These are phyloP conservation scores for Fusarium chuoi DNA, from an alignment of 2,329 filamentous ascomycete species.

Conservation along the genomic window DNA sequence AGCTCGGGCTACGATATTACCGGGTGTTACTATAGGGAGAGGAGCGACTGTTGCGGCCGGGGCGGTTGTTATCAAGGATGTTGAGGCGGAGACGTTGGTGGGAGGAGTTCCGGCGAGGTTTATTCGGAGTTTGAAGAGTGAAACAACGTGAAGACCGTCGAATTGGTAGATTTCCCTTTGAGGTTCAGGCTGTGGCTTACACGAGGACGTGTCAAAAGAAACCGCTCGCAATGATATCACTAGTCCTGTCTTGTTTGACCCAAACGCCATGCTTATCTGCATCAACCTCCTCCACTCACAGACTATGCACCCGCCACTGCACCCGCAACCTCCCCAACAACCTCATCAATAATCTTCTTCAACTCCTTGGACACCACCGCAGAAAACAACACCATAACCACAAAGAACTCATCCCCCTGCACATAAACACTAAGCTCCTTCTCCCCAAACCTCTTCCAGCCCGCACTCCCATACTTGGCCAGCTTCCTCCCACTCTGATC, in stretches of 20 bases:
- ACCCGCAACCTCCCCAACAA: constrained; percentile 3
- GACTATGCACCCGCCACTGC: constrained; percentile 1
- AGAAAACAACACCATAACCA: constrained; percentile 37
- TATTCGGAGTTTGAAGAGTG: constrained; percentile 4
- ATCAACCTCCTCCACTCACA: neutral
- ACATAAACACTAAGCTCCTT: constrained; percentile 37
- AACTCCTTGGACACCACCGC: constrained; percentile 24
- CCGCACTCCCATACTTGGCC: constrained; percentile 35
- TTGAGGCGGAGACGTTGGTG: constrained; percentile 17
- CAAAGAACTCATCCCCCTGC: constrained; percentile 36
- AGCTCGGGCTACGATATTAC: constrained; percentile 1
- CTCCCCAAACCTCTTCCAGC: constrained; percentile 12
- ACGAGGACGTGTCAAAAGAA: accelerated
- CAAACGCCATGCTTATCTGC: neutral
- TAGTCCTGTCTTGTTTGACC: neutral
- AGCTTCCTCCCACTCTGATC: constrained; percentile 30
- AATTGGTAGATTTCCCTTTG: accelerated
- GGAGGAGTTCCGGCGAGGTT: constrained; percentile 18
- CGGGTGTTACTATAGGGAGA: constrained; percentile 10
- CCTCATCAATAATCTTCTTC: constrained; percentile 14
- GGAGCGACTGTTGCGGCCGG: constrained; percentile 16
- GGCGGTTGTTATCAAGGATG: constrained; percentile 9
- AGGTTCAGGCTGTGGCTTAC: neutral
- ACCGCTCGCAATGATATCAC: neutral
- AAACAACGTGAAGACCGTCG: accelerated